Base-by-base conservation (phyloP, 441 rosid genomes). In the Mallotus repandus region DNA sequence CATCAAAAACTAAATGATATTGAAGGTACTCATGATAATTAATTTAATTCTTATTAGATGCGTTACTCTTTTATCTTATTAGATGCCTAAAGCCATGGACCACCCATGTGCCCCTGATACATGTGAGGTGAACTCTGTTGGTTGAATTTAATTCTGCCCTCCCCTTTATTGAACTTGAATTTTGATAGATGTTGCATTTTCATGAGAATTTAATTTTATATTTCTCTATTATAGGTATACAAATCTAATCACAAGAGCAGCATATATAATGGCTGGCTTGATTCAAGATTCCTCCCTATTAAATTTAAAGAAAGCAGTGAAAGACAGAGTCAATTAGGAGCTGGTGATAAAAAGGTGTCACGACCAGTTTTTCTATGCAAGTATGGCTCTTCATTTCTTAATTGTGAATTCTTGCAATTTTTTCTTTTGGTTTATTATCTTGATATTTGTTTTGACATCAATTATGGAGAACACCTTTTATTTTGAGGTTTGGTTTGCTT, bases 81-180 rank as follows among this genome's bases (percentile, higher is more conserved):
- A n/a, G n/a, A n/a, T 90, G 78, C 96, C 91, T 4, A 83, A 84
- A 77, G 86, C 81, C 68, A 90, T 85, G 57, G 87, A 86, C 69
- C 85, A 74, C 71, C 96, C 93, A 61, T 85, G 82, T 78, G 66
- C 84, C 64, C 83, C 89, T 72, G 89, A 89, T 78, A 84, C 71
- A 81, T 80, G 80, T 32, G 96, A 90, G 90, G 94, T 88, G 62
- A 77, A 58, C 61, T 60, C 29, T 45, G 55, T 57, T 59, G 41
- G 66, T 73, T 66, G 67, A 56, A 54, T 38, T 48, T 50, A 53
- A 35, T 19, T 70, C 43, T 52, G 18, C 62, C 59, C 15, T 68
- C 19, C 41, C 49, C 45, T 63, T 60, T 56, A 25, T 54, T 72
- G 74, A 57, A 63, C 68, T 50, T 19, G 65, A 70, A 46, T 66